These are phyloP conservation scores for Trichoderma arundinaceum DNA, from an alignment of 2,329 filamentous ascomycete genomes.

Conservation along the genomic window DNA sequence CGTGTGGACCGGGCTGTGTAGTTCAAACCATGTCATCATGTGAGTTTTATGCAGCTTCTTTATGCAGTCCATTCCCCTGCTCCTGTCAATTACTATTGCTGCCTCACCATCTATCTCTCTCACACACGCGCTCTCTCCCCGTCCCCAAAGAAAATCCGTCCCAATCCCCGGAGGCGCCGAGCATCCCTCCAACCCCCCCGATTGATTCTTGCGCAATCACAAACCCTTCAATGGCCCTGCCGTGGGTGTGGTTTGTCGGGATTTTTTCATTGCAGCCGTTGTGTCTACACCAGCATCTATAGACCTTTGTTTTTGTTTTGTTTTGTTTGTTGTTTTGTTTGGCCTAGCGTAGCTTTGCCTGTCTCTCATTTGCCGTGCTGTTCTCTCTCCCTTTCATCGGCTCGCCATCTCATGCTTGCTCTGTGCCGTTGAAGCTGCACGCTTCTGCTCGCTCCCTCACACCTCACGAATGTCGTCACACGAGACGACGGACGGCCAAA, in stretches of 20 bases:
- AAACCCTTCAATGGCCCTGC: conserved; percentile 20
- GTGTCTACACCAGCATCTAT: conserved; percentile 8
- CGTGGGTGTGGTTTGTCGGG: conserved; percentile 10
- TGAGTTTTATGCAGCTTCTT: conserved; percentile 25
- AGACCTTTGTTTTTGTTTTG: conserved; percentile 1
- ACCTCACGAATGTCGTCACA: conserved; percentile 29
- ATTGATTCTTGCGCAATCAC: background rate
- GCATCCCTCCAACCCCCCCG: background rate
- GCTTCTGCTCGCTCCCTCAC: conserved; percentile 16
- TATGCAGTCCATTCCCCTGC: conserved; percentile 1
- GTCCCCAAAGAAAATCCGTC: background rate
- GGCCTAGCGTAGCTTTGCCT: background rate
- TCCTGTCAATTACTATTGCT: conserved; percentile 16
- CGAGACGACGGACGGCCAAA: conserved; percentile 8
- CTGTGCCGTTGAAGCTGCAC: conserved; percentile 22
- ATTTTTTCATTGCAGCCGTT: conserved; percentile 12
- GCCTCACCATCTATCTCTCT: background rate
- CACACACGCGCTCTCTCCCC: background rate
- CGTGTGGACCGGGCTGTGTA: conserved; percentile 24
- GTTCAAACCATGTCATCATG: conserved; percentile 19
- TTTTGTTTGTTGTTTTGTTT: background rate
- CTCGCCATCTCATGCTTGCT: conserved; percentile 27
- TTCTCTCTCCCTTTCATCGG: background rate
- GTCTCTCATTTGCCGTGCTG: conserved; percentile 1
- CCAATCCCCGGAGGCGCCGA: conserved; percentile 19